These are phyloP conservation scores for Thielaviopsis ethacetica DNA, from an alignment of 2,329 filamentous ascomycete species.

Conservation along the genomic window DNA sequence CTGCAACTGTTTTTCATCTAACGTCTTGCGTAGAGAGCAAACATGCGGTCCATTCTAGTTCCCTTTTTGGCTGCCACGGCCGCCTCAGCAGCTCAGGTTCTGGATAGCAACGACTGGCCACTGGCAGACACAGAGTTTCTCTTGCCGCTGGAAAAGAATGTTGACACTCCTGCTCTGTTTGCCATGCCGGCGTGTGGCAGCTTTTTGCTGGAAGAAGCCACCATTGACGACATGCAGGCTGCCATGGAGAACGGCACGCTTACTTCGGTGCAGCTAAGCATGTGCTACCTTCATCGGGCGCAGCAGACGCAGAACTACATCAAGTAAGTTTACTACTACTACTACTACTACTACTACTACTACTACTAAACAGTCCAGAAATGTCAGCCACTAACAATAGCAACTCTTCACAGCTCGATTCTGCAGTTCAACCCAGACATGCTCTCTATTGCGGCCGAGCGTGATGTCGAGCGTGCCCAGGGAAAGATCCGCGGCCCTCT, in stretches of 20 bases:
- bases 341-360: too few relatives aligned
- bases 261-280: slow-evolving; percentile 39
- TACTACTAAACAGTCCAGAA: not conserved
- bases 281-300: slow-evolving; percentile 46
- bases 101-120: not conserved
- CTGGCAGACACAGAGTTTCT: slow-evolving; percentile 12
- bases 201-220: slow-evolving; percentile 49
- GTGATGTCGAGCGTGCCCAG: slow-evolving; percentile 42
- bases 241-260: slow-evolving; percentile 37
- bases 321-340: slow-evolving; percentile 34
- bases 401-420: slow-evolving; percentile 29
- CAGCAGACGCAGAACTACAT: slow-evolving; percentile 48
- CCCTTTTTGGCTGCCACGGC: not conserved
- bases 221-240: slow-evolving; percentile 49
- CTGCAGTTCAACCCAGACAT: slow-evolving; percentile 54
- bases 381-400: not conserved
- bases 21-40: not conserved
- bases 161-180: slow-evolving; percentile 29
- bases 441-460: slow-evolving; percentile 39
- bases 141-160: slow-evolving; percentile 22
- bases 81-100: not conserved
- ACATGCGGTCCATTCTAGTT: not conserved
- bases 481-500: slow-evolving; percentile 46
- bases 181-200: slow-evolving; percentile 46
- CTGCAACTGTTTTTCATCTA: too few relatives aligned